Conservation (phyloP, 257 asterid genomes). For the Avicennia marina region DNA sequence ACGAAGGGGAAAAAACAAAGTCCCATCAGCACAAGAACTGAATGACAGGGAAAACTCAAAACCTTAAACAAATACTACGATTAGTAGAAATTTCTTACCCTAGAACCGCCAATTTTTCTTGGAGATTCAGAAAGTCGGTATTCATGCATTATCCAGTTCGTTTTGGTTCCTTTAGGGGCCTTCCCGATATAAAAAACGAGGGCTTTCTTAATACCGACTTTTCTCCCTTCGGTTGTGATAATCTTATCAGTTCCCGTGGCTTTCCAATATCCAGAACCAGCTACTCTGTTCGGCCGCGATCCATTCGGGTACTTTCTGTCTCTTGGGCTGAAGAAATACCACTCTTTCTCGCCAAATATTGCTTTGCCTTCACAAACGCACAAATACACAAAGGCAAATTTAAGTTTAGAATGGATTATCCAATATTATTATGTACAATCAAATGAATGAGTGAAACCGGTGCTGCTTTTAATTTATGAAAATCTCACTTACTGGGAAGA, state of each 20-base stretch:
- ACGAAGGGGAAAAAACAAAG: background rate
- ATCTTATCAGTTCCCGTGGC: conserved; percentile 80
- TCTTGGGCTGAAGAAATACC: conserved; percentile 80
- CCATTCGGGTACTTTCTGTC: conserved; percentile 82
- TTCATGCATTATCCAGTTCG: conserved; percentile 91
- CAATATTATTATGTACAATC: too few relatives aligned
- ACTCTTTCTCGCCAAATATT: conserved; percentile 71
- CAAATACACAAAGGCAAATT: background rate
- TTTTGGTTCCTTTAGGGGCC: conserved; percentile 79
- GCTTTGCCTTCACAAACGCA: conserved; percentile 43
- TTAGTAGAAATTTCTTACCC: conserved; percentile 24
- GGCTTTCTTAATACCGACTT: conserved; percentile 78
- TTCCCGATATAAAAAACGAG: conserved; percentile 73
- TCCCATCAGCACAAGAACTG: background rate
- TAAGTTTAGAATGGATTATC: background rate
- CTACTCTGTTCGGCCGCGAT: conserved; percentile 71
- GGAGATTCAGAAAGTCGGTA: conserved; percentile 58
- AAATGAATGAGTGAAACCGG: background rate
- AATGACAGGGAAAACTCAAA: too few relatives aligned
- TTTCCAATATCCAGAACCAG: conserved; percentile 84
- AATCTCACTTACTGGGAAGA: conserved; percentile 52
- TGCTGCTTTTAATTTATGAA: too few relatives aligned
- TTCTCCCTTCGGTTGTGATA: conserved; percentile 48
- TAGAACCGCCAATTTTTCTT: conserved; percentile 37
- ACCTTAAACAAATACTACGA: too few relatives aligned